Base-by-base conservation (phyloP, 2,329 filamentous ascomycete genomes). In the Penicillium sp. region DNA sequence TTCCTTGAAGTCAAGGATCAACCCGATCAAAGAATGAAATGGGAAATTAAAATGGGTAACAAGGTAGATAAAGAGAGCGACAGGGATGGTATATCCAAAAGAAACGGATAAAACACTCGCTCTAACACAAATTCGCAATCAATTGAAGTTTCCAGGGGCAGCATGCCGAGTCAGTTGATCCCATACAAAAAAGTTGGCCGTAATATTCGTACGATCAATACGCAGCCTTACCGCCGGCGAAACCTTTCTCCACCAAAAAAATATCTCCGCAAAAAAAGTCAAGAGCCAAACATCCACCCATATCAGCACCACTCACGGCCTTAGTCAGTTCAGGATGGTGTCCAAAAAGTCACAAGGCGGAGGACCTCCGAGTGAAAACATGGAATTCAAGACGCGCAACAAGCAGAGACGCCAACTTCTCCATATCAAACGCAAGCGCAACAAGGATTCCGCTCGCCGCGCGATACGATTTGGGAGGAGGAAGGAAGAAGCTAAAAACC, bases 401-500 rank as follows among this genome's bases (percentile, higher is more conserved):
- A 97, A 97, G 77, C 79, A 91, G 23, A 89, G 89, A 73, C 86
- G 95, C 65, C 86, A 95, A 75, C 84, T 90, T 69, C 85, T 94
- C 63, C 90, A 93, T 73, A 83, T 97, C 63, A 88, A 91, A 69
- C 86, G 90, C 73, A 98, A 97, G 80, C 90, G 90, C 74, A 83
- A 85, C 49, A 87, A 87, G 67, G 91, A 92, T 74, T 89, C 88
- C 73, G 82, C 88, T 51, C 91, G 90, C 71, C 88, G 91, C 71
- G 91, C 93, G 71, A 85, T 89, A 71, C 88, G 93, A 65, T 90
- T 93, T 75, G 86, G 86, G 53, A 85, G 92, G 63, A 93, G 92
- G 79, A 91, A 90, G 79, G 91, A 93, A 73, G 95, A 99, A 78
- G 86, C 90, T 66, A 91, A 90, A 76, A 88, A 97, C 71, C 93